A percentile compares a stretch with the other conserved stretches of the same genome.
phyloP scores from a whole-genome alignment of 1,284 basidiomycete species.

The Cryptococcus maquisensis region DNA sequence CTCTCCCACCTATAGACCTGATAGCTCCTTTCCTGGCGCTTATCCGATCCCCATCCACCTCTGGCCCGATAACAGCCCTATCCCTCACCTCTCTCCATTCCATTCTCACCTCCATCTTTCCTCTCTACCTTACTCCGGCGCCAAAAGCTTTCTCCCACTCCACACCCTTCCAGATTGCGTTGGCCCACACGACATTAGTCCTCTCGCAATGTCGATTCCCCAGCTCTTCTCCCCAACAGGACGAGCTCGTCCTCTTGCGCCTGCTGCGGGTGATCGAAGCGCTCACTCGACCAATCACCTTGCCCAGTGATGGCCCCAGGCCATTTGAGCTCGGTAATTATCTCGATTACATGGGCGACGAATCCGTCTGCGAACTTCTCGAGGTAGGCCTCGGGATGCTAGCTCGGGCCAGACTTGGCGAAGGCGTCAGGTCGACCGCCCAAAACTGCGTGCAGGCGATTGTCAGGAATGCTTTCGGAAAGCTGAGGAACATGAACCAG shows the following conservation, averaged over 20 bases:
- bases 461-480: constrained; percentile 73
- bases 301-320: constrained; percentile 28
- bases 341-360: constrained; percentile 66
- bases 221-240: constrained; percentile 88
- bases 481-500: constrained; percentile 59
- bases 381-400: constrained; percentile 97
- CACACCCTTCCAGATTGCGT: constrained; percentile 53
- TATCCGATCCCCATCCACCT: constrained; percentile 85
- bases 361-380: constrained; percentile 96
- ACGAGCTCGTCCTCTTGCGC: constrained; percentile 90
- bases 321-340: constrained; percentile 48
- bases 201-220: constrained; percentile 97
- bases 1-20: constrained; percentile 56
- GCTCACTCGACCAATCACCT: constrained; percentile 58
- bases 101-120: constrained; percentile 73
- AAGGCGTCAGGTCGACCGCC: constrained; percentile 68
- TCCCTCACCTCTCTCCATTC: constrained; percentile 82
- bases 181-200: constrained; percentile 81
- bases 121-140: constrained; percentile 38
- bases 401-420: constrained; percentile 91
- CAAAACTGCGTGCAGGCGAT: constrained; percentile 89
- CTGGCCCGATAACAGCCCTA: constrained; percentile 87
- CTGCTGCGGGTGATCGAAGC: constrained; percentile 88
- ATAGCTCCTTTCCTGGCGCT: constrained; percentile 89
- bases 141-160: constrained; percentile 24